These are phyloP conservation scores for Phoma sp. DNA, from an alignment of 2,329 filamentous ascomycete species.

Conservation along the genomic window DNA sequence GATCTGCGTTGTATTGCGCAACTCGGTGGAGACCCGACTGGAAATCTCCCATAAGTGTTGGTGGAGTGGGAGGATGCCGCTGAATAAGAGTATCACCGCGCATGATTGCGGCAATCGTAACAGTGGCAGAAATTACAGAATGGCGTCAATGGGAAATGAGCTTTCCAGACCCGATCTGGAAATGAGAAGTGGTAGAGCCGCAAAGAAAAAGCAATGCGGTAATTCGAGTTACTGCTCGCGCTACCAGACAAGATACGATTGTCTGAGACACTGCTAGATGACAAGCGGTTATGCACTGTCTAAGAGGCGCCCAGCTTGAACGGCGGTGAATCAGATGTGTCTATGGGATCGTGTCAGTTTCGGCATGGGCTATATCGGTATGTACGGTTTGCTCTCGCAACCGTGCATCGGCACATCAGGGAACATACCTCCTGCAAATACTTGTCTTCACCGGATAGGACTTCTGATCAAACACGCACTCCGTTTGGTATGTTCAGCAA, in stretches of 20 bases:
- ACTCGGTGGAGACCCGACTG: conserved; percentile 50
- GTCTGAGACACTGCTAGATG: conserved; percentile 9
- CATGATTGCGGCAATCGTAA: conserved; percentile 27
- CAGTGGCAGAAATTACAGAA: conserved; percentile 10
- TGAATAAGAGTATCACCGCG: conserved; percentile 44
- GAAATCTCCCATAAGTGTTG: conserved; percentile 37
- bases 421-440: conserved; percentile 45
- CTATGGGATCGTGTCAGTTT: conserved; percentile 38
- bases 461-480: conserved; percentile 34
- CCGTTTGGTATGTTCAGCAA: conserved; percentile 29
- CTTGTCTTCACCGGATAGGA: conserved; percentile 37
- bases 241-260: conserved; percentile 10
- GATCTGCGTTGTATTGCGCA: conserved; percentile 51
- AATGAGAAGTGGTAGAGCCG: conserved; percentile 1
- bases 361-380: conserved; percentile 19
- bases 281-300: conserved; percentile 4
- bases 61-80: conserved; percentile 47
- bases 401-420: conserved; percentile 40
- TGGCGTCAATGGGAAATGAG: conserved; percentile 1
- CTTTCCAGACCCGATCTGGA: conserved; percentile 7
- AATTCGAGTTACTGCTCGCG: conserved; percentile 1
- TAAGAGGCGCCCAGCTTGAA: conserved; percentile 1
- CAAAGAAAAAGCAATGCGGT: no score
- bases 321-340: conserved; percentile 5
- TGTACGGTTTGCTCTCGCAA: conserved; percentile 44